A percentile compares a stretch with the other conserved stretches of the same genome.
Evolutionary conservation across 768 basidiomycete species (phyloP).

Genomic region (Kwoniella shandongensis): DNA sequence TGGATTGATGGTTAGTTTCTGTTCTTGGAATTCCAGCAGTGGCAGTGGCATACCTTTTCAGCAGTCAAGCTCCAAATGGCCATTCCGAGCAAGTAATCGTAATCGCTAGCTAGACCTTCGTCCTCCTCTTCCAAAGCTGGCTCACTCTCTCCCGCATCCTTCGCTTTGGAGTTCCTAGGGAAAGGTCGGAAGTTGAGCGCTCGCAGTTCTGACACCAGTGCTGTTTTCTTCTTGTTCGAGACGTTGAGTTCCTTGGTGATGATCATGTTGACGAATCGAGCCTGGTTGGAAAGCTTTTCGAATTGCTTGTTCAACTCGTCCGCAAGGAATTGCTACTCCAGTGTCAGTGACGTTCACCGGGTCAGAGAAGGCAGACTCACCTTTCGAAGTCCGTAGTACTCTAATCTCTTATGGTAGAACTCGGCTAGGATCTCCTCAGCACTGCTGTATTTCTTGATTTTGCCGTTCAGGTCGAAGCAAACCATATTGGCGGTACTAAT

Average conservation of each 20-base stretch:
- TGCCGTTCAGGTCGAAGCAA: constrained; percentile 92
- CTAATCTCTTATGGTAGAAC: constrained; percentile 83
- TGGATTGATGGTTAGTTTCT: constrained; percentile 45
- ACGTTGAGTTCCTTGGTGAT: constrained; percentile 77
- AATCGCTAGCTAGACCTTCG: constrained; percentile 62
- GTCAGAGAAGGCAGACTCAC: constrained; percentile 54
- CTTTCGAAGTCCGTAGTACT: constrained; percentile 95
- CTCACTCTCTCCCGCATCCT: constrained; percentile 66
- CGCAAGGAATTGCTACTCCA: constrained; percentile 76
- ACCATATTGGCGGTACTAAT: constrained; percentile 96
- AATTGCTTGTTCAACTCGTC: constrained; percentile 75
- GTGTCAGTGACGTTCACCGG: neutral
- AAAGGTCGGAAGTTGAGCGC: constrained; percentile 85
- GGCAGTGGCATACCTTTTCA: constrained; percentile 67
- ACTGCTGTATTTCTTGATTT: constrained; percentile 87
- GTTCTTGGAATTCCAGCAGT: neutral
- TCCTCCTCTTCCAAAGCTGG: constrained; percentile 62
- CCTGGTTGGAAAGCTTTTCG: constrained; percentile 88
- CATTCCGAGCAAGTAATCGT: constrained; percentile 93
- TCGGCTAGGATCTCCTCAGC: constrained; percentile 91
- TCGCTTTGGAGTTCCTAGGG: constrained; percentile 72
- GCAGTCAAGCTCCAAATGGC: constrained; percentile 90
- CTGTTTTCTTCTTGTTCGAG: constrained; percentile 81
- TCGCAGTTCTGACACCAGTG: constrained; percentile 79
- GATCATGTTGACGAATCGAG: constrained; percentile 95